Evolutionary conservation across 2,329 filamentous ascomycete species (phyloP), one percentile per base, ranked within the genome.

Genomic region (Thielaviopsis punctulata): DNA sequence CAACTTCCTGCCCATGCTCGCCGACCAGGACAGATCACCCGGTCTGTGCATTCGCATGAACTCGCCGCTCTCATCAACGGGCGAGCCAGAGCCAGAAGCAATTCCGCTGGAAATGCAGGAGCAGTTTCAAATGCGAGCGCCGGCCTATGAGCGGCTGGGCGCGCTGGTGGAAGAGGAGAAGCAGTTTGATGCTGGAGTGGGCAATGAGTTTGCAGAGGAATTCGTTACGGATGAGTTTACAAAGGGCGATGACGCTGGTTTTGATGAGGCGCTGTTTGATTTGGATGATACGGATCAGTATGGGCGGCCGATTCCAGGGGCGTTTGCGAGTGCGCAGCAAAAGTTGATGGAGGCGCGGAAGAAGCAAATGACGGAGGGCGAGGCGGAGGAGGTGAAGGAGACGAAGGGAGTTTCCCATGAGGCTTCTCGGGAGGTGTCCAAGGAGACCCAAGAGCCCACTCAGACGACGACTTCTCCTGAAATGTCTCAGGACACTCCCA

Each of bases 181-280:
- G 25, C 86, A 85, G 62, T 86, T 82, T 60, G 79, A 84, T 56
- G 79, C 44, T 25, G 72, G 53, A 64, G 76, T 60, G 51, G 66
- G 69, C 41, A 61, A 63, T 19, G 67, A 68, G 50, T 73, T 75
- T 58, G 68, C 70, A 7, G 69, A 68, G 53, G 68, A 70, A 48
- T 66, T 71, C 2, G 45, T 52, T 13, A 55, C 49, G 3, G 49
- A 55, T 41, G 69, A 56, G 24, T 57, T 57, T 30, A 48, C 30
- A 1, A 44, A 73, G 54, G 71, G 70, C 18, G 75, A 81, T 24
- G 70, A 70, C 1, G 67, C 69, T 0, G 69, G 73, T 1, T 86
- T 87, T 61, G 82, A 87, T 56, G 83, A 87, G 62, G 82, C 79
- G 5, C 73, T 86, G 13, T 86, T 87, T 60, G 83, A 87, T 57